Evolutionary conservation across 1,284 basidiomycete species (phyloP).

Genomic region (Fomitopsis betulina): DNA sequence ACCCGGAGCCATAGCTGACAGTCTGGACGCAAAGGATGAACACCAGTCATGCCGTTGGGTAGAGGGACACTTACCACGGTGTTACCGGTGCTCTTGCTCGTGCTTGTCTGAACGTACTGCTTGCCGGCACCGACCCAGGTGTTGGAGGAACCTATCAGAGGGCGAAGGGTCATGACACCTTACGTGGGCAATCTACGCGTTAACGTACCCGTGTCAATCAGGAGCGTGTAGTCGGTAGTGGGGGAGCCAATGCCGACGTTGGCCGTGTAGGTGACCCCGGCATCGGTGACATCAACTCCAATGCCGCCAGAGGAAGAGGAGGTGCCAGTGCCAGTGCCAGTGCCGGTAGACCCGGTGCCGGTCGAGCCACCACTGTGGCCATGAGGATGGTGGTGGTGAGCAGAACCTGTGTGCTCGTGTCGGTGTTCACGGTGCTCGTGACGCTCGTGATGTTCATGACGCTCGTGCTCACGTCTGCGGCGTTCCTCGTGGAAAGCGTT

Average conservation of each 20-base stretch:
- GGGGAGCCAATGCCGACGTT: constrained; percentile 55
- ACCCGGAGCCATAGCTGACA: constrained; percentile 48
- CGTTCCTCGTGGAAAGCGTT: constrained; percentile 24
- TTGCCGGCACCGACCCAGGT: constrained; percentile 52
- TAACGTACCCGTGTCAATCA: constrained; percentile 49
- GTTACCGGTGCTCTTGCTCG: constrained; percentile 39
- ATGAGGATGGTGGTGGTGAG: constrained; percentile 1
- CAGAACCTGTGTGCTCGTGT: constrained; percentile 10
- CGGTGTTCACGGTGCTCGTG: constrained; percentile 18
- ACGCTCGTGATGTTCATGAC: constrained; percentile 16
- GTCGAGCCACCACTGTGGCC: constrained; percentile 17
- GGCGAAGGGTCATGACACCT: background rate
- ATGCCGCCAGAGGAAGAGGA: constrained; percentile 13
- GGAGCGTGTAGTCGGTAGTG: constrained; percentile 49
- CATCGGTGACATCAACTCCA: constrained; percentile 50
- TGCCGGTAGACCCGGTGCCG: constrained; percentile 13
- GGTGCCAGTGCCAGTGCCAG: constrained; percentile 4
- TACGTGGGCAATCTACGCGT: background rate
- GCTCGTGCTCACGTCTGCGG: constrained; percentile 21
- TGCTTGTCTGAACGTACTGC: constrained; percentile 36
- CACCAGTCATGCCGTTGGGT: background rate
- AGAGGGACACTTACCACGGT: constrained; percentile 29
- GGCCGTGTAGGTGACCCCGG: constrained; percentile 50
- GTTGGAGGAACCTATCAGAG: constrained; percentile 30
- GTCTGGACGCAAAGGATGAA: constrained; percentile 16